Base-by-base conservation (phyloP, 441 rosid species). In the Theobroma grandiflorum region DNA sequence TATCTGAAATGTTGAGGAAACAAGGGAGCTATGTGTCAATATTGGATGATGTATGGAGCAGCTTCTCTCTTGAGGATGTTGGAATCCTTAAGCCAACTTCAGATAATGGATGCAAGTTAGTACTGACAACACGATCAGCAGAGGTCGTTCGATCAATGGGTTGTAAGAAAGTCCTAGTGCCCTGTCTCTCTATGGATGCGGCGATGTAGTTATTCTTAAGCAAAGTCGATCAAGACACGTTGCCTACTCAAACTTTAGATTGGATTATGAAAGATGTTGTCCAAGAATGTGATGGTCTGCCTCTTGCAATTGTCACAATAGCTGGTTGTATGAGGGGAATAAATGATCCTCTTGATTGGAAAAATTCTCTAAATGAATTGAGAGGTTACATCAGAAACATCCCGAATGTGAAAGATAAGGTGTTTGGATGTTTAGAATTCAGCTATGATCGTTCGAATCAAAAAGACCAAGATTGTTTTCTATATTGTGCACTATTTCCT, bases 401-500 rank as follows among this genome's bases (percentile, higher is more conserved):
- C 15, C n/a, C 74, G 52, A 14, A 58, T 37, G 84, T 42, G 86
- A 85, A 69, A 87, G 72, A 85, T 42, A 82, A 85, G 73, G 87
- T 89, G 9, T 87, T 84, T 61, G 33, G 82, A 20, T 84, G 77
- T 73, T 74, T 87, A 3, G 79, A 83, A 70, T 69, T 80, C 77
- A 89, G 89, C 82, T 87, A 89, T 68, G 86, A 87, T 40, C 85
- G 66, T 47, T 78, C 87, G 16, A 78, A 78, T 64, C 70, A 63
- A 76, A 80, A 71, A 64, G 70, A 85, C 7, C 81, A 79, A 43
- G 38, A 84, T 65, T 87, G 90, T 78, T 89, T 89, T 79, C 62
- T 87, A 75, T 87, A 84, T 81, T 89, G 89, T 73, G 82, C 89
- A 66, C 63, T 89, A 33, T 89, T 84, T 79, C 90, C 91, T 7